These are phyloP conservation scores for Zygosaccharomyces sapae DNA, from an alignment of 1,139 yeast species.

Conservation along the genomic window DNA sequence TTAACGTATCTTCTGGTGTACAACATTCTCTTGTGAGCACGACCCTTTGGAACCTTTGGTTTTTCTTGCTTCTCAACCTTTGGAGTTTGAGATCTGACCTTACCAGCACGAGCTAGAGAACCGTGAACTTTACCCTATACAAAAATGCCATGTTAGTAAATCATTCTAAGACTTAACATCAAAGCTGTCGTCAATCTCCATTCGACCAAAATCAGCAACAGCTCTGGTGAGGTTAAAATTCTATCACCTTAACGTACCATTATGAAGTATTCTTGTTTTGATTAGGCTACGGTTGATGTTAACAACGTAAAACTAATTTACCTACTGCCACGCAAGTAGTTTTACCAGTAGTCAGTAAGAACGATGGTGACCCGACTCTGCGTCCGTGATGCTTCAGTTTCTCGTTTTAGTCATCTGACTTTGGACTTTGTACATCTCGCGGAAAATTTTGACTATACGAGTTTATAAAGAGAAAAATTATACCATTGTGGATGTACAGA, in stretches of 20 bases:
- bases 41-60: constrained; percentile 75
- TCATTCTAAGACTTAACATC: no score
- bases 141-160: constrained; percentile 8
- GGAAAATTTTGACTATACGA: background rate
- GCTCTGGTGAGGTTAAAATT: no score
- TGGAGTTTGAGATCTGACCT: constrained; percentile 98
- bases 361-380: background rate
- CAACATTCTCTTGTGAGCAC: constrained; percentile 96
- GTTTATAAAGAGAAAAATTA: background rate
- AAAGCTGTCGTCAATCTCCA: no score
- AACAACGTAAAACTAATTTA: background rate
- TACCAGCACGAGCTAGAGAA: constrained; percentile 99
- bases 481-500: background rate
- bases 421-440: background rate
- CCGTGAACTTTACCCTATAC: constrained; percentile 95
- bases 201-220: no score
- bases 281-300: constrained; percentile 1
- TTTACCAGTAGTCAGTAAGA: constrained; percentile 1
- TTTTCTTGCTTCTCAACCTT: constrained; percentile 85
- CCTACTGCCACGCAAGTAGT: background rate
- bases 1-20: constrained; percentile 99
- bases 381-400: background rate
- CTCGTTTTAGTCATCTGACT: background rate
- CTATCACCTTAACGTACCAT: background rate
- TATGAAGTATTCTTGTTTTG: constrained; percentile 5